phyloP scores from a whole-genome alignment of 2,329 filamentous ascomycete species.

The Monosporascus ibericus region DNA sequence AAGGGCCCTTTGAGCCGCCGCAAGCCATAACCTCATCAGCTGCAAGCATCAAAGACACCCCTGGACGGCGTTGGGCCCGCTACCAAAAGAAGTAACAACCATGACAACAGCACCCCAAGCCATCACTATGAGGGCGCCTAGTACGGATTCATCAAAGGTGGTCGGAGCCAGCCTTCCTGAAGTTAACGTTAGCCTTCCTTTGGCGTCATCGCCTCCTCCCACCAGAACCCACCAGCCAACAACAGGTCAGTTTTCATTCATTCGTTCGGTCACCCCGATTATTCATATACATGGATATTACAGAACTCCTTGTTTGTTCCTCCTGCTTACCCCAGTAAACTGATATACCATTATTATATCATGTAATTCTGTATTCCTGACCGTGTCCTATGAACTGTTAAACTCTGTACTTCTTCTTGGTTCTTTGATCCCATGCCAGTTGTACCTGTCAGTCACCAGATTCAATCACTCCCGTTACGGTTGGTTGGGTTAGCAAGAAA shows the following conservation, averaged over 20 bases:
- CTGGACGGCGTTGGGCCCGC: too few species aligned
- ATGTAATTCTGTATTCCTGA: too few species aligned
- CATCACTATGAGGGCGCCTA: background rate
- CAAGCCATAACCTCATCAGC: background rate
- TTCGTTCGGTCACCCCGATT: background rate
- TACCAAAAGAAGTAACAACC: background rate
- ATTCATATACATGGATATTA: background rate
- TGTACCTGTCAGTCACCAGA: too few species aligned
- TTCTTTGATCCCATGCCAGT: too few species aligned
- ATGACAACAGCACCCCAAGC: background rate
- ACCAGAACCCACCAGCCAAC: background rate
- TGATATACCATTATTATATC: too few species aligned
- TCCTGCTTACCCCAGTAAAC: background rate
- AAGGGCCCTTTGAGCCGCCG: background rate
- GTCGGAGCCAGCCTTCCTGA: background rate
- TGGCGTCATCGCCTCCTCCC: background rate
- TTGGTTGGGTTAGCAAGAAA: too few species aligned
- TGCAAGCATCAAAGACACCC: background rate
- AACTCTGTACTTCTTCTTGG: background rate
- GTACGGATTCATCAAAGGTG: background rate
- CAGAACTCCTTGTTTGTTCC: background rate
- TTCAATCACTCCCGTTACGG: too few species aligned
- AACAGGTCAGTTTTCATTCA: background rate
- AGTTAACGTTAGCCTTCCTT: background rate
- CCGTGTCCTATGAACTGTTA: background rate